Conservation (phyloP, 2,329 filamentous ascomycete genomes). For the Thelonectria olida region DNA sequence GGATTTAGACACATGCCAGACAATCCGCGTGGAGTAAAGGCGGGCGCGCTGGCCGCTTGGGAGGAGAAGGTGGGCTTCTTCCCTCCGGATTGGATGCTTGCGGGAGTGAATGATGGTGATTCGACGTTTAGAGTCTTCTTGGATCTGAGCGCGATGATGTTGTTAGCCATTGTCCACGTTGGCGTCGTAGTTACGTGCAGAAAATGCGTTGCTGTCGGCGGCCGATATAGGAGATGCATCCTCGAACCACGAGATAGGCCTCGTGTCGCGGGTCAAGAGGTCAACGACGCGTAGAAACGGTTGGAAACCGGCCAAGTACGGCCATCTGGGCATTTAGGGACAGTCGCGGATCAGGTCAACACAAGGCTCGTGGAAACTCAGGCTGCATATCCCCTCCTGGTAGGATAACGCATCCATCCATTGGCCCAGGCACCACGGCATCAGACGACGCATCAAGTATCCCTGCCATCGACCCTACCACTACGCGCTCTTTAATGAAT, state of each 20-base stretch:
- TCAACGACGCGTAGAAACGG: background rate
- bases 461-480: conserved; percentile 7
- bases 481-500: background rate
- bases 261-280: background rate
- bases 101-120: conserved; percentile 92
- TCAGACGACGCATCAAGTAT: conserved; percentile 15
- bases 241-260: background rate
- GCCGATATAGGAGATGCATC: background rate
- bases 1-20: conserved; percentile 45
- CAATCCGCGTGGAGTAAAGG: conserved; percentile 78
- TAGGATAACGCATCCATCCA: conserved; percentile 5
- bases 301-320: background rate
- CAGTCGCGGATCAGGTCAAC: background rate
- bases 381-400: background rate
- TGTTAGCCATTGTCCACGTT: conserved; percentile 27
- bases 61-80: conserved; percentile 86
- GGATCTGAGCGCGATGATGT: conserved; percentile 44
- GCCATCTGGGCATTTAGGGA: background rate
- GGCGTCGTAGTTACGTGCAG: background rate
- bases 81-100: conserved; percentile 55
- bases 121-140: conserved; percentile 93
- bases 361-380: background rate
- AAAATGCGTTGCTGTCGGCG: background rate
- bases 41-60: conserved; percentile 87
- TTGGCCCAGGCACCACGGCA: conserved; percentile 22